These are phyloP conservation scores for Lactarius sanguifluus DNA, from an alignment of 768 basidiomycete genomes.

Conservation along the genomic window DNA sequence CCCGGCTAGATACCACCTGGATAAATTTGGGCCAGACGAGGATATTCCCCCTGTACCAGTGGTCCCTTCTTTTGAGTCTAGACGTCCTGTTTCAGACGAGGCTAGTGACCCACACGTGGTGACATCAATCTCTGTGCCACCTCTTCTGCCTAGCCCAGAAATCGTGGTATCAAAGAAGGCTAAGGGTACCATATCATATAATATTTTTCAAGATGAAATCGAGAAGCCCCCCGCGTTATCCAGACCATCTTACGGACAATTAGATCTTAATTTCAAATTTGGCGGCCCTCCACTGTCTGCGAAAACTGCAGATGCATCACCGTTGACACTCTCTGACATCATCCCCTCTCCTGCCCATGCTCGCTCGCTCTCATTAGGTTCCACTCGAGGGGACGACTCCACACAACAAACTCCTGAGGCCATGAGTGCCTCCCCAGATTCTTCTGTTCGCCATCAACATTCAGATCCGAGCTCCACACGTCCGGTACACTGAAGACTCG, in stretches of 20 bases:
- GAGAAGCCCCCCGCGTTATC: constrained; percentile 35
- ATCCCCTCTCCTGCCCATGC: constrained; percentile 63
- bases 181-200: background rate
- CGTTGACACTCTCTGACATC: constrained; percentile 69
- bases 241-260: constrained; percentile 59
- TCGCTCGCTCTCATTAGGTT: constrained; percentile 48
- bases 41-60: constrained; percentile 55
- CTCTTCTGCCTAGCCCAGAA: constrained; percentile 28
- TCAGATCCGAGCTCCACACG: constrained; percentile 48
- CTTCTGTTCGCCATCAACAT: constrained; percentile 38
- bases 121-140: constrained; percentile 1
- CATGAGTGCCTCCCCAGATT: constrained; percentile 37
- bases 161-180: constrained; percentile 18
- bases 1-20: constrained; percentile 65
- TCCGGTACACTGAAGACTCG: constrained; percentile 31
- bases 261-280: constrained; percentile 74
- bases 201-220: constrained; percentile 8
- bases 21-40: constrained; percentile 41
- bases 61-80: constrained; percentile 39
- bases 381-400: constrained; percentile 37
- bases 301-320: constrained; percentile 32
- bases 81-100: constrained; percentile 28
- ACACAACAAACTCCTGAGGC: constrained; percentile 34
- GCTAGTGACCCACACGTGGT: background rate
- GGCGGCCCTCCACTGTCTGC: constrained; percentile 48